A percentile compares a stretch with the other conserved stretches of the same genome.
Conservation (phyloP, 345 rosid genomes). For the Boechera divaricarpa region DNA sequence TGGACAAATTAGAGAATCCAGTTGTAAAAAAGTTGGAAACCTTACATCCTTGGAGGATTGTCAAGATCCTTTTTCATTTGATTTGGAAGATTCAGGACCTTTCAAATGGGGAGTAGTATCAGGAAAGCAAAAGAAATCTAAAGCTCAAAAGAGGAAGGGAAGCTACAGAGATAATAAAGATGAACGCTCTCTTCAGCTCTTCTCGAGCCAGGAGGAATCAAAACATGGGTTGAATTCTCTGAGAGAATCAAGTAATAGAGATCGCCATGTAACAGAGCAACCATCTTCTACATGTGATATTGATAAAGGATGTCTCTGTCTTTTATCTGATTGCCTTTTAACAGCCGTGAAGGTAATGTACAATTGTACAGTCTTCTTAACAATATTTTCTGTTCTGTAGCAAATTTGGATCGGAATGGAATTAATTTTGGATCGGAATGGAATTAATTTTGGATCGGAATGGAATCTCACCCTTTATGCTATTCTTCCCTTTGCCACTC, state of each 20-base stretch:
- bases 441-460: neutral
- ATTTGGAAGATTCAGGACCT: constrained; percentile 72
- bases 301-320: constrained; percentile 62
- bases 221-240: constrained; percentile 44
- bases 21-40: constrained; percentile 40
- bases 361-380: constrained; percentile 5
- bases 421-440: neutral
- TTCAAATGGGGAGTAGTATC: constrained; percentile 73
- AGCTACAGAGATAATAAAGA: constrained; percentile 48
- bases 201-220: constrained; percentile 55
- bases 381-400: constrained; percentile 2
- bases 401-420: neutral
- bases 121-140: constrained; percentile 56
- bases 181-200: constrained; percentile 45
- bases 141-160: constrained; percentile 45
- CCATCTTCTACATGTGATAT: constrained; percentile 47
- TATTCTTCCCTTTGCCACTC: constrained; percentile 8
- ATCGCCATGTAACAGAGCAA: constrained; percentile 45
- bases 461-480: neutral
- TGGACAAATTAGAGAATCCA: constrained; percentile 45
- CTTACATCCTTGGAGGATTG: constrained; percentile 53
- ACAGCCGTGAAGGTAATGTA: constrained; percentile 79
- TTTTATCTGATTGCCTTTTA: constrained; percentile 84
- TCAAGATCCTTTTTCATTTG: constrained; percentile 89
- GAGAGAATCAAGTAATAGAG: constrained; percentile 50